These are phyloP conservation scores for Apiospora pterosperma DNA, from an alignment of 2,329 filamentous ascomycete species.

Conservation along the genomic window DNA sequence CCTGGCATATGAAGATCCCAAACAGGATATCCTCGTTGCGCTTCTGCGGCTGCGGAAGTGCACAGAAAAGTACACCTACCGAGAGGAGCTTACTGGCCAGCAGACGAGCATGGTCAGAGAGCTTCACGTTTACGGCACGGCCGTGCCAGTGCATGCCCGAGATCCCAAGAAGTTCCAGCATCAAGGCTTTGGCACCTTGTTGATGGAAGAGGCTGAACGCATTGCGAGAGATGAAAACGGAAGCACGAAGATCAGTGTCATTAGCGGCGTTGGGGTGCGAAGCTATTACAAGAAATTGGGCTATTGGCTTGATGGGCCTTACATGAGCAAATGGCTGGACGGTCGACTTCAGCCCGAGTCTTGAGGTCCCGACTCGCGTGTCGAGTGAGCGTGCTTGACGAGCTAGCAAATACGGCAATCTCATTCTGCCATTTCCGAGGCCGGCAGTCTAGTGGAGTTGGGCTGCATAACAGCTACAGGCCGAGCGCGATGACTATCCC, in stretches of 20 bases:
- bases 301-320: constrained; percentile 90
- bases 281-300: constrained; percentile 94
- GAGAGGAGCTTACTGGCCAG: constrained; percentile 80
- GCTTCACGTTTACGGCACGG: constrained; percentile 93
- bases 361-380: not conserved
- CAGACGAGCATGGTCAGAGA: constrained; percentile 90
- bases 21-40: constrained; percentile 95
- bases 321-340: constrained; percentile 67
- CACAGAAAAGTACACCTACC: constrained; percentile 85
- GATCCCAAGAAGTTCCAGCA: constrained; percentile 98
- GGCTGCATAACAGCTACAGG: not conserved
- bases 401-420: not conserved
- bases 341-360: constrained; percentile 31
- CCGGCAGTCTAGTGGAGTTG: not conserved
- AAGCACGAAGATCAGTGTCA: constrained; percentile 91
- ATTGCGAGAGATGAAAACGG: constrained; percentile 94
- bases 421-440: not conserved
- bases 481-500: not conserved
- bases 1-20: constrained; percentile 94
- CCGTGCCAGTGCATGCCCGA: constrained; percentile 93
- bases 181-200: constrained; percentile 89
- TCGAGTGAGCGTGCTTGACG: not conserved
- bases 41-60: constrained; percentile 88
- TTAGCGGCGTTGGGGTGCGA: constrained; percentile 93
- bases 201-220: constrained; percentile 97